Base-by-base conservation (phyloP, 768 basidiomycete genomes). In the Termitomyces sp. region DNA sequence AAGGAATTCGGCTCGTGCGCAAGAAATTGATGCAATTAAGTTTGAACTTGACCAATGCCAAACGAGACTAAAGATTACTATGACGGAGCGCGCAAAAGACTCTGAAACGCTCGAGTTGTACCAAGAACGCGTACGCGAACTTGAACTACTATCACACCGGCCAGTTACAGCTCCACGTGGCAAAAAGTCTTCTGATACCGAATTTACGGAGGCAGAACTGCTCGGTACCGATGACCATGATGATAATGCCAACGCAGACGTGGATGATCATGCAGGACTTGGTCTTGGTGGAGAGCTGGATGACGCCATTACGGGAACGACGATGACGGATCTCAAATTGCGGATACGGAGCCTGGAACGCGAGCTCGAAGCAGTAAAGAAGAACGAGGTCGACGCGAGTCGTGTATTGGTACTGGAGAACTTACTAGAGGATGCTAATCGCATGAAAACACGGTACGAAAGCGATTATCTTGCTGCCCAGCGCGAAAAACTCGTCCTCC, bases 301-400 rank as follows among this genome's bases (percentile, higher is more conserved):
- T 57, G 85, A 94, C 61, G 91, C 91, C 0, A 78, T 93, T 44
- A 70, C 82, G 28, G 91, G 91, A 26, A 89, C 85, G 47, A 93
- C 89, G 11, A 94, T 87, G 84, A 98, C 94, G 1, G 92, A 94
- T 67, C 75, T 98, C 60, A 97, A 95, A 67, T 76, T 98, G 30
- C 87, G 91, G 66, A 83, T 98, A 50, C 83, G 87, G 58, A 86
- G 83, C 58, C 78, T 98, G 30, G 76, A 90, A 67, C 75, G 93
- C 26, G 93, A 98, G 67, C 76, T 98, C 33, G 85, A 87, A 49
- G 80, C 83, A 5, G 79, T 87, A 33, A 78, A 78, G 69, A 85
- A 84, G 69, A 87, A 90, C 59, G 86, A 89, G 63, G 87, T 75
- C 6, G 91, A 94, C 65, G 78, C 85, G 7, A 89, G 87, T 58